Evolutionary conservation across 2,329 filamentous ascomycete genomes (phyloP).

Genomic region (Arthrobotrys sphaeroides): DNA sequence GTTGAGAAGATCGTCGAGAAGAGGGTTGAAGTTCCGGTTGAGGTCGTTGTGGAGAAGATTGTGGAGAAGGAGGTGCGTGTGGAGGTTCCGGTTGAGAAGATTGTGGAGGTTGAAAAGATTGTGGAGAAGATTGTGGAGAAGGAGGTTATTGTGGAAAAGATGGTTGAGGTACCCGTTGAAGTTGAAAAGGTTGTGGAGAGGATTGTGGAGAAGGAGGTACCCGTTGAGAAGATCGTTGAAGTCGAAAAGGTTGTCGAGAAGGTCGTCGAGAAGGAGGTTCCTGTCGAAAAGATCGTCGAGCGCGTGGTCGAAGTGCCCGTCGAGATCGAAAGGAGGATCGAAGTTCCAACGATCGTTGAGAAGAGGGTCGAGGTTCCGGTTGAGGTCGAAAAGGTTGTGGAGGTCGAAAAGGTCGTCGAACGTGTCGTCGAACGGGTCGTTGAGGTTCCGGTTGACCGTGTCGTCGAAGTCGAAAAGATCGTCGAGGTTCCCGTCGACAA

Average conservation of each 20-base stretch:
- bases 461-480: constrained; percentile 40
- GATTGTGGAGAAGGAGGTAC: constrained; percentile 12
- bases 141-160: constrained; percentile 23
- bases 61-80: constrained; percentile 32
- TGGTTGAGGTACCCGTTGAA: constrained; percentile 3
- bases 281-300: constrained; percentile 38
- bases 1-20: constrained; percentile 43
- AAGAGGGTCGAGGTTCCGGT: constrained; percentile 28
- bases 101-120: constrained; percentile 12
- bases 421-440: constrained; percentile 14
- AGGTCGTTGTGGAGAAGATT: constrained; percentile 26
- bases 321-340: constrained; percentile 22
- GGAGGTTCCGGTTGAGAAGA: constrained; percentile 10
- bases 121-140: constrained; percentile 28
- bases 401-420: constrained; percentile 23
- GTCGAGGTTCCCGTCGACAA: constrained; percentile 34
- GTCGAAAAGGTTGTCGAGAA: constrained; percentile 21
- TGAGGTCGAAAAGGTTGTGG: constrained; percentile 27
- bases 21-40: constrained; percentile 26
- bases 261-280: constrained; percentile 29
- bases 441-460: constrained; percentile 10
- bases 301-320: constrained; percentile 20
- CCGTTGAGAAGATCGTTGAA: constrained; percentile 44
- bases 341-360: constrained; percentile 10
- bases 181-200: constrained; percentile 28